phyloP scores from a whole-genome alignment of 2,329 filamentous ascomycete genomes.

The Curvularia spicifera region DNA sequence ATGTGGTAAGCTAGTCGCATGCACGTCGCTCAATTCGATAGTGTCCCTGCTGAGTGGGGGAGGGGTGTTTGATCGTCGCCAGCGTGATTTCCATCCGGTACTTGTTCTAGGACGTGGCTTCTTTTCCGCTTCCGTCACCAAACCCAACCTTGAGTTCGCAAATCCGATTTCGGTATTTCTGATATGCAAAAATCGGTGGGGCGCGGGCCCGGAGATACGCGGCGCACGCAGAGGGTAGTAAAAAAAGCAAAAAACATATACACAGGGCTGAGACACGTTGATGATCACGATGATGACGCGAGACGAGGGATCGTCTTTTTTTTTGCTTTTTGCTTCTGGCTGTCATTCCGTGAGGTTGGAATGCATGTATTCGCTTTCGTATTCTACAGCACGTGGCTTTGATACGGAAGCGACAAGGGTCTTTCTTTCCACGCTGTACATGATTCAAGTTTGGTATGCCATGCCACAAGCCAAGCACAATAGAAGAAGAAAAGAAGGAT shows the following conservation, averaged over 20 bases:
- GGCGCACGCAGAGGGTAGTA: no score
- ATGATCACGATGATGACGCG: not conserved
- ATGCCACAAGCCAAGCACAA: not conserved
- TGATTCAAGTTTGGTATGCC: not conserved
- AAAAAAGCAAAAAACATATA: no score
- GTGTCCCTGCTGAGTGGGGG: no score
- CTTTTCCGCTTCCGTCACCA: no score
- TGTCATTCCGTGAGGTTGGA: no score
- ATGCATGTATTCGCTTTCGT: not conserved
- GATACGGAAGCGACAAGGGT: not conserved
- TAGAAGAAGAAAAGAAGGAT: not conserved
- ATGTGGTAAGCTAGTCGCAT: no score
- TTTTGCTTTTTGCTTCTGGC: not conserved
- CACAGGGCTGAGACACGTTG: not conserved
- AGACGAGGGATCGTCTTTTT: not conserved
- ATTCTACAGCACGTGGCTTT: not conserved
- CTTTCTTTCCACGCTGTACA: no score
- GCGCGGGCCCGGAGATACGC: no score
- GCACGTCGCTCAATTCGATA: not conserved
- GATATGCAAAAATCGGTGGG: no score
- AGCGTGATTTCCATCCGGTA: no score
- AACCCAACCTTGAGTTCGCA: no score
- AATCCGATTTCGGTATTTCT: no score
- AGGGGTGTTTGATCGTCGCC: not conserved
- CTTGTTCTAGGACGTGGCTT: not conserved